Evolutionary conservation across 768 basidiomycete species (phyloP), one percentile per base, ranked within the genome.

Genomic region (Pleurotus salmoneostramineus): DNA sequence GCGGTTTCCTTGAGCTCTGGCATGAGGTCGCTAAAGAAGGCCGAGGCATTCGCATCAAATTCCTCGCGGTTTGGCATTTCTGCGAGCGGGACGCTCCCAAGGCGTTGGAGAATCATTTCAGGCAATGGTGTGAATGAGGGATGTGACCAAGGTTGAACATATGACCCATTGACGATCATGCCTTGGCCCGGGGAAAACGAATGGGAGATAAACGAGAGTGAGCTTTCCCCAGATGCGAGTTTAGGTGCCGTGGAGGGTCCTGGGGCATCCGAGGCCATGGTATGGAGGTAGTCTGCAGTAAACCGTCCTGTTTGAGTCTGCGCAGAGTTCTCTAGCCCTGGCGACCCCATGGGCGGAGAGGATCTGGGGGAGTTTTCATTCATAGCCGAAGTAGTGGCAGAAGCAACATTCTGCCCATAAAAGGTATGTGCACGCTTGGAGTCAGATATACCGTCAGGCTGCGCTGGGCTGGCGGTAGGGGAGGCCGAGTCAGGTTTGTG

Each of bases 51-150:
- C 43, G 77, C 78, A 44, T 87, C 81, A 59, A 83, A 88, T 14
- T 72, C 72, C 27, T 72, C 71, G 37, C 84, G 76, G 46, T 71
- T 73, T 3, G 88, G 87, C 79, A 88, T 83, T 63, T 87, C 85
- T 42, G 77, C 74, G 17, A 79, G 75, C 63, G 78, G 80, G 45
- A 84, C 73, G 27, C 72, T 74, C 49, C 68, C 70, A 64, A 95
- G 77, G 63, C 81, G 69, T 67, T 87, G 71, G 62, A 80, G 64
- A 58, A 90, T 74, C 61, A 71, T 66, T 49, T 81, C 74, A 3
- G 87, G 87, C 50, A 89, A 81, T 2, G 85, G 80, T 27, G 80
- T 75, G 64, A 88, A 88, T 7, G 77, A 69, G 3, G 79, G 75
- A 61, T 86, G 78, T 49, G 62, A 67, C 88, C 88, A 89, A 3